These are phyloP conservation scores for Fusarium buxicola DNA, from an alignment of 2,329 filamentous ascomycete genomes.

Conservation along the genomic window DNA sequence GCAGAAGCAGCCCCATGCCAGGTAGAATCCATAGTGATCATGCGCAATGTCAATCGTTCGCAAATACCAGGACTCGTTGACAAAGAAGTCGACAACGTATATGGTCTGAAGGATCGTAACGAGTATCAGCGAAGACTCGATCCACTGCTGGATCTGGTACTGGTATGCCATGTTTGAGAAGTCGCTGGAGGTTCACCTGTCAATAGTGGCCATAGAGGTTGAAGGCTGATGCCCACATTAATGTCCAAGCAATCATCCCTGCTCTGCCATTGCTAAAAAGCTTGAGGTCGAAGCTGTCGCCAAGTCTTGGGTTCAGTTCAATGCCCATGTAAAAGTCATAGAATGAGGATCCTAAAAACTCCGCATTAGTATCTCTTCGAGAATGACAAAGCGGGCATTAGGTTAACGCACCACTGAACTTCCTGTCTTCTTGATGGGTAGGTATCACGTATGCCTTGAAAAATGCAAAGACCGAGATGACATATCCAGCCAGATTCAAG, in stretches of 20 bases:
- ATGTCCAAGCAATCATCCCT: conserved; percentile 61
- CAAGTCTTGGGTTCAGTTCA: conserved; percentile 59
- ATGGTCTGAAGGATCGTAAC: conserved; percentile 57
- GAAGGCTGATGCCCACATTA: conserved; percentile 54
- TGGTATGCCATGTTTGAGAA: conserved; percentile 52
- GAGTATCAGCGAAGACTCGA: conserved; percentile 54
- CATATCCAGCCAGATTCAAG: conserved; percentile 52
- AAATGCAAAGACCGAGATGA: conserved; percentile 47
- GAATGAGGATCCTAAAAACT: conserved; percentile 47
- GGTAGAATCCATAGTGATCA: conserved; percentile 59
- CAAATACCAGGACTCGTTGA: conserved; percentile 63
- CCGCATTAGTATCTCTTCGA: neutral
- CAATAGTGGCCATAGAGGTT: conserved; percentile 28
- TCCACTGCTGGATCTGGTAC: conserved; percentile 54
- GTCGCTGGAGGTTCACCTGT: conserved; percentile 27
- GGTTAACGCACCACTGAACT: conserved; percentile 53
- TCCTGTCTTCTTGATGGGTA: conserved; percentile 55
- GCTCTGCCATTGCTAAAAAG: conserved; percentile 60
- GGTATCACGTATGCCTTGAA: conserved; percentile 55
- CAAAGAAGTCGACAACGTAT: conserved; percentile 62
- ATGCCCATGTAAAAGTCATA: conserved; percentile 61
- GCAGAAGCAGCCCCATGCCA: conserved; percentile 58
- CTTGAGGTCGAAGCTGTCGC: conserved; percentile 58
- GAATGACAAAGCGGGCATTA: fast-evolving
- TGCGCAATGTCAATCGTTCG: conserved; percentile 58